Evolutionary conservation across 2,329 filamentous ascomycete genomes (phyloP), one percentile per base, ranked within the genome.

Genomic region (Penicillium sp.): DNA sequence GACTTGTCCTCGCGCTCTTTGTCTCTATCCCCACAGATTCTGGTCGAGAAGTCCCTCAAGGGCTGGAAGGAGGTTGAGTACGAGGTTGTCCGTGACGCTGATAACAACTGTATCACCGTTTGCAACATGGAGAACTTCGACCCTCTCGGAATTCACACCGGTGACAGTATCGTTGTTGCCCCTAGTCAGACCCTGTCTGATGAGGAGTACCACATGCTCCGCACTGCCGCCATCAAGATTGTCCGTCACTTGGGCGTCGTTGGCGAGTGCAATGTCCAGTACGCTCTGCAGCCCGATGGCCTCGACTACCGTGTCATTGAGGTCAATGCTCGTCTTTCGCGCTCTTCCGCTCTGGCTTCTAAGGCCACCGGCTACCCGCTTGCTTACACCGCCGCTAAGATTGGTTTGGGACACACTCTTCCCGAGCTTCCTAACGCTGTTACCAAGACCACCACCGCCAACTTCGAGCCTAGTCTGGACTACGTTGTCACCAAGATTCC

Each of bases 41-140:
- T 99, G 72, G 92, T 99, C 56, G 94, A 99, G 82, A 97, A 97
- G 79, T 96, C 91, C 50, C 86, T 99, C 66, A 97, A 97, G 82
- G 94, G 94, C 75, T 99, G 94, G 94, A 99, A 99, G 79, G 94
- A 99, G 77, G 88, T 97, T 48, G 94, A 99, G 77, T 99, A 97
- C 71, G 94, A 97, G 77, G 94, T 97, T 55, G 94, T 97, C 60
- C 90, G 94, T 67, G 94, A 99, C 75, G 93, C 91, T 51, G 88
- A 90, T 75, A 95, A 97, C 83, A 99, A 99, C 84, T 97, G 94
- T 75, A 97, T 97, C 70, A 97, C 93, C 4, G 93, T 97, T 66
- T 97, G 93, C 83, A 97, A 95, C 80, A 95, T 95, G 90, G 91
- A 96, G 77, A 97, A 97, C 83, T 97, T 97, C 69, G 94, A 97